Conservation (phyloP, 768 basidiomycete species). For the Dictyophora rubrovolvata region DNA sequence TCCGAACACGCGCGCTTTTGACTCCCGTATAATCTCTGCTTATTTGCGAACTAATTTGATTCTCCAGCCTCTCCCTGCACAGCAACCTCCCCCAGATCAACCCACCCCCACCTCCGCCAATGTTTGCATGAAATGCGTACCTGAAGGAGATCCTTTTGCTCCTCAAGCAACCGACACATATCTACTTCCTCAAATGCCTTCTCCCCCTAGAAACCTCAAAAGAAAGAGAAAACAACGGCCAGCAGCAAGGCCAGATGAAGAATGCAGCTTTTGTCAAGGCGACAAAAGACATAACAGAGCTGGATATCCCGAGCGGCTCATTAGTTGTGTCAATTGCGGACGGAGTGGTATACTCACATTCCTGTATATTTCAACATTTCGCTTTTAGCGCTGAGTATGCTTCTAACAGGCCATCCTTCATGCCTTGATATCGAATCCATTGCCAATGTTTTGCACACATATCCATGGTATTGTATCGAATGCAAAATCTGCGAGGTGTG, state of each 20-base stretch:
- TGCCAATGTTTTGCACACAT: slow-evolving; percentile 51
- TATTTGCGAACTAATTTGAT: not conserved
- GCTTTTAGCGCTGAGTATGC: not conserved
- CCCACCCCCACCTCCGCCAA: slow-evolving; percentile 23
- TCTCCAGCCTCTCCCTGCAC: slow-evolving; percentile 1
- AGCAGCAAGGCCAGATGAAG: slow-evolving; percentile 39
- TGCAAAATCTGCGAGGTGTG: slow-evolving; percentile 93
- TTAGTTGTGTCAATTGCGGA: slow-evolving; percentile 74
- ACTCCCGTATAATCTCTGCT: slow-evolving; percentile 5
- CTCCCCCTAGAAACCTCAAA: slow-evolving; percentile 33
- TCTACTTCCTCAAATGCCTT: slow-evolving; percentile 33
- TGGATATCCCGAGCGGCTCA: slow-evolving; percentile 54
- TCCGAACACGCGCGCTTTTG: slow-evolving; percentile 4
- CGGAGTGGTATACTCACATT: slow-evolving; percentile 54
- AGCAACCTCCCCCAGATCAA: slow-evolving; percentile 11
- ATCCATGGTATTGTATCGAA: slow-evolving; percentile 82
- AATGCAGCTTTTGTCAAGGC: slow-evolving; percentile 75
- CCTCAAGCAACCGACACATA: slow-evolving; percentile 47
- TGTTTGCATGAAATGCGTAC: slow-evolving; percentile 31
- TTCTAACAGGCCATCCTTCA: slow-evolving; percentile 66
- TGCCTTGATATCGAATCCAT: slow-evolving; percentile 60
- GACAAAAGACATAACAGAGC: slow-evolving; percentile 48
- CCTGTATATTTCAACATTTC: not conserved
- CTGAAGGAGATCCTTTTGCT: slow-evolving; percentile 77
- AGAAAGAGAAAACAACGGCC: slow-evolving; percentile 26